These are phyloP conservation scores for Abortiporus biennis DNA, from an alignment of 1,284 basidiomycete genomes.

Conservation along the genomic window DNA sequence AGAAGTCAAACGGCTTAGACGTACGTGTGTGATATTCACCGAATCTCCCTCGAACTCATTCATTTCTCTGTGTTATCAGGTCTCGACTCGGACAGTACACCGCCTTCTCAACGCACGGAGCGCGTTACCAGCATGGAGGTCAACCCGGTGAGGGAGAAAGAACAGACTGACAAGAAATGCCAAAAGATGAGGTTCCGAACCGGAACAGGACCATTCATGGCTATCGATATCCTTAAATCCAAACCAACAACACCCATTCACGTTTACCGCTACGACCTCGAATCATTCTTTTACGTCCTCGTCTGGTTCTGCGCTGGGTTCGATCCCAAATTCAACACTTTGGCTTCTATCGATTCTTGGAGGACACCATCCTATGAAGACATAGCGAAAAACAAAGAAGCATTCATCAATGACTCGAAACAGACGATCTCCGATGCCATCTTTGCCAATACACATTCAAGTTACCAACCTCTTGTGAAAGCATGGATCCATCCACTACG, in stretches of 20 bases:
- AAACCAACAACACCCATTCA: not conserved
- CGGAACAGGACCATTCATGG: slow-evolving; percentile 24
- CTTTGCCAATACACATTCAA: not conserved
- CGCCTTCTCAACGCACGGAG: not conserved
- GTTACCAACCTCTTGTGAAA: not conserved
- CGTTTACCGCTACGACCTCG: slow-evolving; percentile 3
- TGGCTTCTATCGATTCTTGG: not conserved
- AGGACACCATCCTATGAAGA: not conserved
- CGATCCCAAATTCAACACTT: not conserved
- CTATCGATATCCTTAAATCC: slow-evolving; percentile 12
- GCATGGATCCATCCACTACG: not conserved
- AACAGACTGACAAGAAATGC: not conserved
- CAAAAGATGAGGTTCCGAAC: slow-evolving; percentile 12
- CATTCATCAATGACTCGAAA: not conserved
- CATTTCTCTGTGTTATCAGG: not conserved
- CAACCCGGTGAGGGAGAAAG: not conserved
- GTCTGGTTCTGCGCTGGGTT: not conserved
- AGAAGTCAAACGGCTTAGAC: not conserved
- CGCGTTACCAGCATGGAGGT: not conserved
- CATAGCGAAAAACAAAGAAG: not conserved
- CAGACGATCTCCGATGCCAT: not conserved
- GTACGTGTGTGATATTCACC: no score
- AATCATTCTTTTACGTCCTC: slow-evolving; percentile 9
- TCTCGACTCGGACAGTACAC: not conserved
- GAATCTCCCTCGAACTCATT: not conserved